phyloP scores from a whole-genome alignment of 345 rosid species.

The Eucalyptus polybractea region DNA sequence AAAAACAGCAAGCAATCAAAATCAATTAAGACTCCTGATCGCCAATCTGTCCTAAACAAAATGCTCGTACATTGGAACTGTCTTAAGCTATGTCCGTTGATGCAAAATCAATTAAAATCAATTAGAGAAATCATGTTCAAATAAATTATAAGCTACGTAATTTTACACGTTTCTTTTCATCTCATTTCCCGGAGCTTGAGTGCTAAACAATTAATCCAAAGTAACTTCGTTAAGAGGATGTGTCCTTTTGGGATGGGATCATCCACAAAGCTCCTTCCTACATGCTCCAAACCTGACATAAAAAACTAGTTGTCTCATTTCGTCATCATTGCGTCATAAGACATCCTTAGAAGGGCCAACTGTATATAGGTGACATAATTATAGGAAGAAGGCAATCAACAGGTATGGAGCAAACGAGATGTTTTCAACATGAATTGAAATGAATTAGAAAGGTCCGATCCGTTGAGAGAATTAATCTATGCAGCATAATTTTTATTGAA shows the following conservation, averaged over 20 bases:
- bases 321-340: neutral
- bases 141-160: neutral
- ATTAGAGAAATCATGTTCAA: neutral
- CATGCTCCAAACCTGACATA: conserved; percentile 3
- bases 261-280: conserved; percentile 5
- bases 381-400: no score
- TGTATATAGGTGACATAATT: no score
- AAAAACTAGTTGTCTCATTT: neutral
- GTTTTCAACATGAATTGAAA: no score
- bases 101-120: neutral
- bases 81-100: neutral
- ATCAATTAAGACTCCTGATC: neutral
- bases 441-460: no score
- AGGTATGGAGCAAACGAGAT: no score
- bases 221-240: conserved; percentile 5
- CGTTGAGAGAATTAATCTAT: no score
- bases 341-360: neutral
- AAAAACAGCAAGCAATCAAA: neutral
- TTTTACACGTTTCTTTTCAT: neutral
- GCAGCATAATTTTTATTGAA: no score
- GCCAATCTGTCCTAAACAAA: neutral
- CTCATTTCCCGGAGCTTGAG: neutral
- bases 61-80: neutral
- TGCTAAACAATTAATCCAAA: neutral
- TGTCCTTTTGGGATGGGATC: conserved; percentile 2